Evolutionary conservation across 768 basidiomycete species (phyloP), one percentile per base, ranked within the genome.

Genomic region (Exsudoporus frostii): DNA sequence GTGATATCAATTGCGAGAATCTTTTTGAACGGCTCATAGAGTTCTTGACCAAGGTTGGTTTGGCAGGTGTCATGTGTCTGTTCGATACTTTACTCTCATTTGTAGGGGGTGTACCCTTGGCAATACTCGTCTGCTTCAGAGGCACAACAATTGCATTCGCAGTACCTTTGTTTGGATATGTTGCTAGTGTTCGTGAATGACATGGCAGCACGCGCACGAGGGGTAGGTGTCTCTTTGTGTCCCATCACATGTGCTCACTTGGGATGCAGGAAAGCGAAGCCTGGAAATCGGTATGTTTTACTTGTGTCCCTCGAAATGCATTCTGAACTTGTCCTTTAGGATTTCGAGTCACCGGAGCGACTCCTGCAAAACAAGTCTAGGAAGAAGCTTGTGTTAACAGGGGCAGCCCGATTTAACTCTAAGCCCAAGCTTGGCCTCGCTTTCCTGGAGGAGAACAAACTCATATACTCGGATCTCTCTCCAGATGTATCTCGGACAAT

Each of bases 1-100:
- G 94, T 64, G 93, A 97, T 64, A 84, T 89, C 58, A 96, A 98
- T 64, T 93, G 92, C 68, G 97, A 98, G 74, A 96, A 98, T 68
- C 72, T 98, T 51, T 96, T 95, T 61, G 95, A 98, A 66, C 79
- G 91, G 15, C 73, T 98, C 20, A 74, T 95, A 54, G 90, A 87
- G 24, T 97, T 98, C 68, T 72, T 93, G 58, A 90, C 92, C 7
- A 88, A 90, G 77, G 93, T 92, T 60, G 51, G 76, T 57, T 37
- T 22, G 32, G 9, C 15, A 33, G 11, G 7, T n/a, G 14, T 50
- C 22, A 32, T 36, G n/a, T 20, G 25, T 61, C 29, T 22, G 22
- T 51, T 55, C 25, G 48, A 43, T 14, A 4, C 20, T 37, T 55
- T 32, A 57, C 54, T 38, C 45, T 38, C 25, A 29, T 41, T 52